These are phyloP conservation scores for Pterocarpus santalinus DNA, from an alignment of 306 rosid genomes.

Conservation along the genomic window DNA sequence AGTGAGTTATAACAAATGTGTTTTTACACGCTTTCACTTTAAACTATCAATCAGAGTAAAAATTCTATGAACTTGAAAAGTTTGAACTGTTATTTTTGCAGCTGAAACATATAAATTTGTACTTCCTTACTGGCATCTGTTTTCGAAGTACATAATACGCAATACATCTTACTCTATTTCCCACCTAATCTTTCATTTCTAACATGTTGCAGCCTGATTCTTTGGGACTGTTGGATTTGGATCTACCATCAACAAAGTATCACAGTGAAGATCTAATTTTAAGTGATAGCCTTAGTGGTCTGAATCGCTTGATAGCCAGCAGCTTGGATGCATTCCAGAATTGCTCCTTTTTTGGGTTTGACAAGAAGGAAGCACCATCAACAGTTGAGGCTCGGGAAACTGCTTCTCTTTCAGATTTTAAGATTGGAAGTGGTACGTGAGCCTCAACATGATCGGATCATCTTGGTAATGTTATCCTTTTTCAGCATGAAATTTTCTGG, in stretches of 20 bases:
- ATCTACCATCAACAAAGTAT: constrained; percentile 79
- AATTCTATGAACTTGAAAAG: constrained; percentile 13
- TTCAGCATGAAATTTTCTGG: constrained; percentile 39
- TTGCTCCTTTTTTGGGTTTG: constrained; percentile 89
- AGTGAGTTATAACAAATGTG: constrained; percentile 12
- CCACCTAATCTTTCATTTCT: constrained; percentile 25
- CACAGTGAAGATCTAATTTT: constrained; percentile 70
- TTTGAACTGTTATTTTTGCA: constrained; percentile 24
- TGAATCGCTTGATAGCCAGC: constrained; percentile 97
- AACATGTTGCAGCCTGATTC: constrained; percentile 86
- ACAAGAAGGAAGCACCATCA: constrained; percentile 84
- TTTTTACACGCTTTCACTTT: constrained; percentile 22
- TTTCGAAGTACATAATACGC: background rate
- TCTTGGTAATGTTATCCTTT: constrained; percentile 30
- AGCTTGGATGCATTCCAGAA: constrained; percentile 99
- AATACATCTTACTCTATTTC: constrained; percentile 24
- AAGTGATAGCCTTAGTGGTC: constrained; percentile 87
- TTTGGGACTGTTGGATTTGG: constrained; percentile 87
- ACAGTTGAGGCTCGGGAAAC: constrained; percentile 70
- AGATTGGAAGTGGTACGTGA: constrained; percentile 66
- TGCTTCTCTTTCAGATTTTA: constrained; percentile 67
- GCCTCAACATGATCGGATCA: constrained; percentile 37
- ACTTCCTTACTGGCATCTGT: constrained; percentile 8
- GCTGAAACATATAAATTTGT: background rate
- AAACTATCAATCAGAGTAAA: constrained; percentile 33